A percentile compares a stretch with the other conserved stretches of the same genome.
phyloP scores from a whole-genome alignment of 2,329 filamentous ascomycete genomes.

The Neonectria magnoliae region DNA sequence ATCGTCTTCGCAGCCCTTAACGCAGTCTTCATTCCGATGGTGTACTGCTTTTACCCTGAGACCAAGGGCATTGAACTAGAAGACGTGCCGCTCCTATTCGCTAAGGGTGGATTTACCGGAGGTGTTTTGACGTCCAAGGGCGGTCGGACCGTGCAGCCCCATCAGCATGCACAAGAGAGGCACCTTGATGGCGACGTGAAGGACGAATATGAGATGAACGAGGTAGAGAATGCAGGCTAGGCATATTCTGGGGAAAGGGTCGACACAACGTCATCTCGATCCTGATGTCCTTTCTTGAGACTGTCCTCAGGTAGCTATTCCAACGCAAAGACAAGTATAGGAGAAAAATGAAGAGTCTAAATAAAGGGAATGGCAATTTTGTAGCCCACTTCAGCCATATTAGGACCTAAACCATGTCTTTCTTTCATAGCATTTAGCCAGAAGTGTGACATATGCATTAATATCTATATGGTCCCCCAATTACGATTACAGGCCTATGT shows the following conservation, averaged over 20 bases:
- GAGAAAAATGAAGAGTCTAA: too few species aligned
- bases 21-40: conserved; percentile 40
- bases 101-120: conserved; percentile 21
- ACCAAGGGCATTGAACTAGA: conserved; percentile 53
- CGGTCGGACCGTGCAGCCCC: conserved; percentile 15
- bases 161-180: conserved; percentile 21
- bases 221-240: conserved; percentile 11
- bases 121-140: conserved; percentile 19
- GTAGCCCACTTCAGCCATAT: too few species aligned
- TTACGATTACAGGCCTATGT: too few species aligned
- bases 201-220: neutral
- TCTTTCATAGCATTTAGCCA: too few species aligned
- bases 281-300: too few species aligned
- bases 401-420: too few species aligned
- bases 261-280: too few species aligned
- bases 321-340: too few species aligned
- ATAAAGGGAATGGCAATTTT: too few species aligned
- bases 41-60: conserved; percentile 45
- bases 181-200: conserved; percentile 5
- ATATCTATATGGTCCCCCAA: too few species aligned
- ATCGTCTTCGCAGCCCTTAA: conserved; percentile 45
- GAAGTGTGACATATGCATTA: too few species aligned
- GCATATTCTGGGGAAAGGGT: neutral
- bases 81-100: conserved; percentile 41
- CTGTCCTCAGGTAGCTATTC: too few species aligned